Conservation (phyloP, 1,139 yeast genomes). For the Kodamaea fungicola region DNA sequence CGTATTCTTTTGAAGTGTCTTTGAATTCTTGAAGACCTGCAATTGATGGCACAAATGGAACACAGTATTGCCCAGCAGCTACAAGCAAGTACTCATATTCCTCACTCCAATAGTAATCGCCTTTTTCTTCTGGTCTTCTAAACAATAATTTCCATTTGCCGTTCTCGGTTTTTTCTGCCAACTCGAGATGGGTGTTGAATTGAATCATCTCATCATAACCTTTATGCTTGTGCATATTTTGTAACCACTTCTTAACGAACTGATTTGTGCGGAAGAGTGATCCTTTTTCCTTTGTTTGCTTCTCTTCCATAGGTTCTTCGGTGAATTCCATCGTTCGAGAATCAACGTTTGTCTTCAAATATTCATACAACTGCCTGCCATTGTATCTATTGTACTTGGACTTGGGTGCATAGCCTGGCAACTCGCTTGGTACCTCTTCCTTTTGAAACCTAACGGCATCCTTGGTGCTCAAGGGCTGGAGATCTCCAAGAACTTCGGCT, state of each 20-base stretch:
- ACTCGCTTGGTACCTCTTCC: constrained; percentile 10
- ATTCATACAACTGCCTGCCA: constrained; percentile 17
- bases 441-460: constrained; percentile 9
- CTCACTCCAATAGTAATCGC: constrained; percentile 14
- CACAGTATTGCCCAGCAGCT: constrained; percentile 48
- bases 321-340: constrained; percentile 15
- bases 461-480: constrained; percentile 11
- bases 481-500: constrained; percentile 17
- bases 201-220: constrained; percentile 20
- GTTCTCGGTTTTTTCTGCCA: constrained; percentile 11
- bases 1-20: constrained; percentile 16
- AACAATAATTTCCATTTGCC: constrained; percentile 16
- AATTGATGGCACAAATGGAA: constrained; percentile 43
- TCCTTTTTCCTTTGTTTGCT: constrained; percentile 10
- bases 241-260: constrained; percentile 14
- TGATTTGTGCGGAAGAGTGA: constrained; percentile 13
- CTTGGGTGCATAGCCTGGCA: constrained; percentile 13
- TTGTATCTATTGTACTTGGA: constrained; percentile 16
- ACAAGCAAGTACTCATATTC: constrained; percentile 42
- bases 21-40: constrained; percentile 42
- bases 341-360: constrained; percentile 15
- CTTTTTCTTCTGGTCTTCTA: constrained; percentile 9
- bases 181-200: constrained; percentile 13
- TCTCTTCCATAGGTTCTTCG: constrained; percentile 13
- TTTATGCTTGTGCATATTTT: constrained; percentile 14